phyloP scores from a whole-genome alignment of 2,329 filamentous ascomycete genomes.

The Ophiocordyceps sinensis region DNA sequence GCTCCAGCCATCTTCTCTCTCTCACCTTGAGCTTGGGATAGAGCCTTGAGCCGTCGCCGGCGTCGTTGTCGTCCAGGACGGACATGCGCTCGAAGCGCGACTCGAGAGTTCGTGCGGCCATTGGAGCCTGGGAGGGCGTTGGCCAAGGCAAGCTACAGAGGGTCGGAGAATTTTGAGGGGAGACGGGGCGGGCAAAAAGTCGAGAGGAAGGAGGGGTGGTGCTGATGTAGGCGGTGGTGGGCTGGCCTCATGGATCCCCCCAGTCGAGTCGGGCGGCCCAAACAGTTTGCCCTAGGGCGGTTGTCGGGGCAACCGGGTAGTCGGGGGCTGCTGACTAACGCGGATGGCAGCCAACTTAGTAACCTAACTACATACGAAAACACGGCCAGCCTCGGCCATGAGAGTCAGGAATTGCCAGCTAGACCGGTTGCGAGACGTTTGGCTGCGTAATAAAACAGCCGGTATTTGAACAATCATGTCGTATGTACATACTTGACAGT shows the following conservation, averaged over 20 bases:
- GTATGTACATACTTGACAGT: no score
- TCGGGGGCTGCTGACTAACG: not conserved
- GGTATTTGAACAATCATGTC: no score
- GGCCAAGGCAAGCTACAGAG: not conserved
- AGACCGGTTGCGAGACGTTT: no score
- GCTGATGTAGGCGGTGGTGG: not conserved
- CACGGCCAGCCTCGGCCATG: no score
- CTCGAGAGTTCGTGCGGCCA: conserved; percentile 71
- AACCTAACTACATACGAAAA: no score
- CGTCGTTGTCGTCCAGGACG: conserved; percentile 77
- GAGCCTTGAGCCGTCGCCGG: conserved; percentile 32
- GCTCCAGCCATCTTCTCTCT: not conserved
- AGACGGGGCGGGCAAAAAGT: not conserved
- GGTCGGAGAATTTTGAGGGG: not conserved
- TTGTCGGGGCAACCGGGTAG: conserved; percentile 1
- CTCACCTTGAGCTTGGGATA: conserved; percentile 69
- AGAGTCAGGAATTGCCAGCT: no score
- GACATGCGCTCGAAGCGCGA: conserved; percentile 80
- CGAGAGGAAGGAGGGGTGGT: not conserved
- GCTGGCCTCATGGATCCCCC: not conserved
- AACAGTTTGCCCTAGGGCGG: not conserved
- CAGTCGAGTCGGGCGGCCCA: not conserved
- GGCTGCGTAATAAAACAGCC: no score
- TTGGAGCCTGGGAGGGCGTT: conserved; percentile 11
- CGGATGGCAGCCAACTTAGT: no score